A percentile compares a stretch with the other conserved stretches of the same genome.
Conservation (phyloP, 305 asterid genomes). For the Fraxinus baroniana region DNA sequence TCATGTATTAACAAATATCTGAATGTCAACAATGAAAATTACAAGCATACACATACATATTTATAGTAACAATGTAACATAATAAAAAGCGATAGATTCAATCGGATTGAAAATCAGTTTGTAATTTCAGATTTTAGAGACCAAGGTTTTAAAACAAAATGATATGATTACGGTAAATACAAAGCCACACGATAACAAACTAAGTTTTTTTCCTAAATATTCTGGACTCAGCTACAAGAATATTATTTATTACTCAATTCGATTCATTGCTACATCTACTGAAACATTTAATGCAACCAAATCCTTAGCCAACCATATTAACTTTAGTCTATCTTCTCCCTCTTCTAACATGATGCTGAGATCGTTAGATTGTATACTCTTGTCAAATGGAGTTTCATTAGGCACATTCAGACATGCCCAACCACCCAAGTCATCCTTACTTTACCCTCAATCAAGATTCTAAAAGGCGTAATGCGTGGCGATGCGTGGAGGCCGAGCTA, state of each 20-base stretch:
- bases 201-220: neutral
- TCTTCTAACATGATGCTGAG: neutral
- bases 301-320: neutral
- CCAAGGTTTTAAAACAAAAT: neutral
- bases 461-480: too few relatives aligned
- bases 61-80: neutral
- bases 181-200: neutral
- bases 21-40: neutral
- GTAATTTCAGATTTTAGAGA: neutral
- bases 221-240: neutral
- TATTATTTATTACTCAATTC: neutral
- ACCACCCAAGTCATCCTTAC: neutral
- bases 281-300: neutral
- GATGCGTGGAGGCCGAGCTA: too few relatives aligned
- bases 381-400: neutral
- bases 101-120: neutral
- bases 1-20: neutral
- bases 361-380: neutral
- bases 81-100: neutral
- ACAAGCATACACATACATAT: neutral
- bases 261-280: neutral
- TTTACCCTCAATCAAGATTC: neutral
- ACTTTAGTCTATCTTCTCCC: neutral
- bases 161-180: neutral
- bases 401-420: neutral